These are phyloP conservation scores for Chrysopogon serrulatus DNA, from an alignment of 176 grass and related monocot genomes.

Conservation along the genomic window DNA sequence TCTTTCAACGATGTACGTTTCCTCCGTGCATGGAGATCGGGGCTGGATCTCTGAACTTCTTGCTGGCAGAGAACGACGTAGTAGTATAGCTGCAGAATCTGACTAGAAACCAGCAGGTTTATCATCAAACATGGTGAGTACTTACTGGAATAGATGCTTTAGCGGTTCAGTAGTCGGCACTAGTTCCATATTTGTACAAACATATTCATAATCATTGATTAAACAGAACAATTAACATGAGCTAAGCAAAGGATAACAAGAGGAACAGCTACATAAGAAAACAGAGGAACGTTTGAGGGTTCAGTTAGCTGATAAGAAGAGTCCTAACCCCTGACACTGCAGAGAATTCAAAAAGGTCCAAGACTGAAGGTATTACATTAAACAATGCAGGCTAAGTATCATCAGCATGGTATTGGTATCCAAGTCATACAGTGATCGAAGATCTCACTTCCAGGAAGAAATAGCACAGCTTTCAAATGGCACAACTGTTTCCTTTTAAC, in stretches of 20 bases:
- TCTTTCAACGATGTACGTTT: constrained; percentile 36
- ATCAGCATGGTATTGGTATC: neutral
- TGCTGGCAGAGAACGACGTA: neutral
- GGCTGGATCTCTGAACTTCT: constrained; percentile 9
- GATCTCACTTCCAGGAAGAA: neutral
- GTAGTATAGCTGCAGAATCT: neutral
- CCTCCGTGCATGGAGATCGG: constrained; percentile 19
- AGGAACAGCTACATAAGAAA: neutral
- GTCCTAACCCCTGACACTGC: neutral
- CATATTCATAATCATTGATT: neutral
- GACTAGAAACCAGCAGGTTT: constrained; percentile 22
- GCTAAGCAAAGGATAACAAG: neutral
- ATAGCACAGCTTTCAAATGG: neutral
- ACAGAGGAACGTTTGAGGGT: neutral
- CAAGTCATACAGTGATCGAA: neutral
- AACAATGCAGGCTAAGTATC: neutral
- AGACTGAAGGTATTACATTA: neutral
- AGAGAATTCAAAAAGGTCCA: neutral
- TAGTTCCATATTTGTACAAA: neutral
- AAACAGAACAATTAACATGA: neutral
- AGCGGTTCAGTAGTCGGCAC: neutral
- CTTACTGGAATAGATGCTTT: neutral
- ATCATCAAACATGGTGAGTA: constrained; percentile 15
- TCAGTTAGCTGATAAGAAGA: neutral
- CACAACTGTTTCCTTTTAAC: neutral